Percentiles rank a stretch among this genome's conserved stretches.
Conservation (phyloP, 2,329 filamentous ascomycete genomes). For the Periconia digitata region DNA sequence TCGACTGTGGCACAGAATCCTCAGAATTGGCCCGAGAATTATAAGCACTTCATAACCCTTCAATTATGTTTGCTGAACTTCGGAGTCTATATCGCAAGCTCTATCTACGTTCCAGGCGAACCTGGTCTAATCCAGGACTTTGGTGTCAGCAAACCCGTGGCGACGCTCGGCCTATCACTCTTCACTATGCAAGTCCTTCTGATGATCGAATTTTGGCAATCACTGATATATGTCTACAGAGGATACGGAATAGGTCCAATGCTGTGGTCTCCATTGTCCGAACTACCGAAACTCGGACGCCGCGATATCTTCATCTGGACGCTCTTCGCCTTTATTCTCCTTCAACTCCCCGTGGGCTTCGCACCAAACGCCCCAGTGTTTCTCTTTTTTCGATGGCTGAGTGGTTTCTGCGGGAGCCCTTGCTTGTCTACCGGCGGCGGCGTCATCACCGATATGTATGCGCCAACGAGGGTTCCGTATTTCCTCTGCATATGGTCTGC, state of each 20-base stretch:
- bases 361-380: slow-evolving; percentile 62
- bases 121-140: slow-evolving; percentile 53
- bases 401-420: slow-evolving; percentile 28
- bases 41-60: slow-evolving; percentile 11
- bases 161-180: slow-evolving; percentile 74
- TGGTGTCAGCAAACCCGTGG: slow-evolving; percentile 57
- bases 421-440: slow-evolving; percentile 28
- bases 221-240: slow-evolving; percentile 11
- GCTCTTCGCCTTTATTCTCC: slow-evolving; percentile 65
- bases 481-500: slow-evolving; percentile 38
- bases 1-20: slow-evolving; percentile 17
- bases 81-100: slow-evolving; percentile 53
- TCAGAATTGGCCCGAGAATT: slow-evolving; percentile 24
- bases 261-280: slow-evolving; percentile 53
- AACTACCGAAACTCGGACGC: slow-evolving; percentile 57
- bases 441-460: slow-evolving; percentile 30
- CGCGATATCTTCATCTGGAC: slow-evolving; percentile 52
- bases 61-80: slow-evolving; percentile 51
- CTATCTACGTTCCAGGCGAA: slow-evolving; percentile 47
- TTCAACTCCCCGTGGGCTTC: slow-evolving; percentile 64
- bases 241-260: slow-evolving; percentile 62
- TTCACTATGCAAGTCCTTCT: slow-evolving; percentile 61
- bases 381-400: slow-evolving; percentile 49
- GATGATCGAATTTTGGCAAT: background rate
- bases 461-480: slow-evolving; percentile 36